Base-by-base conservation (phyloP, 169 alveolate species). In the Plasmodium gonderi region DNA sequence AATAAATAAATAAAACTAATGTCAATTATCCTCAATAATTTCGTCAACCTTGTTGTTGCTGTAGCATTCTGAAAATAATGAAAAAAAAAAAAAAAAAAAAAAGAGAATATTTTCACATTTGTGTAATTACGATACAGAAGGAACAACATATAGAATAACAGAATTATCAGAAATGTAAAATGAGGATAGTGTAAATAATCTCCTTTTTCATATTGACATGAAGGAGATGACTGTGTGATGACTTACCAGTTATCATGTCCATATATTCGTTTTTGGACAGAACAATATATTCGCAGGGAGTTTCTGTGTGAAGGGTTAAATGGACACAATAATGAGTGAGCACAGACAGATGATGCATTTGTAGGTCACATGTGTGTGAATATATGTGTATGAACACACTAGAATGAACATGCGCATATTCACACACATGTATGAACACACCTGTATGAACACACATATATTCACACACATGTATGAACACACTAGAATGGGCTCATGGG, bases 201-300 rank as follows among this genome's bases (percentile, higher is more conserved):
- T 5, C 14, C 3, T 11, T 54, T 3, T 54, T 11, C 23, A 54
- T 54, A 54, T 14, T n/a, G n/a, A n/a, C n/a, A n/a, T n/a, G n/a
- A n/a, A n/a, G n/a, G n/a, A n/a, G 17, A 11, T 0, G 7, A 20
- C 31, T 20, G 47, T 14, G 36, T 5, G 31, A 1, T 9, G 4
- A 36, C 40, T 47, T 85, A 85, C 92, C 92, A 36, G 67, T 85
- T 49, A 85, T 85, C 92, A 85, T 85, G 36, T 85, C 92, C 92
- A 85, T 85, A 44, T 85, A 85, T n/a, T 85, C 92, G 79, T 68
- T 68, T 38, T 68, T 68, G n/a, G 79, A 31, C 0, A 68, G 47
- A 29, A 68, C 20, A 7, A 68, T 68, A 11, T 68, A 68, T n/a
- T 68, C 79, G 47, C 79, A 68, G 47, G 79, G 40, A 9, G 79